Evolutionary conservation across 164 flowering plant species (phyloP).

Genomic region (Tinospora cordifolia): DNA sequence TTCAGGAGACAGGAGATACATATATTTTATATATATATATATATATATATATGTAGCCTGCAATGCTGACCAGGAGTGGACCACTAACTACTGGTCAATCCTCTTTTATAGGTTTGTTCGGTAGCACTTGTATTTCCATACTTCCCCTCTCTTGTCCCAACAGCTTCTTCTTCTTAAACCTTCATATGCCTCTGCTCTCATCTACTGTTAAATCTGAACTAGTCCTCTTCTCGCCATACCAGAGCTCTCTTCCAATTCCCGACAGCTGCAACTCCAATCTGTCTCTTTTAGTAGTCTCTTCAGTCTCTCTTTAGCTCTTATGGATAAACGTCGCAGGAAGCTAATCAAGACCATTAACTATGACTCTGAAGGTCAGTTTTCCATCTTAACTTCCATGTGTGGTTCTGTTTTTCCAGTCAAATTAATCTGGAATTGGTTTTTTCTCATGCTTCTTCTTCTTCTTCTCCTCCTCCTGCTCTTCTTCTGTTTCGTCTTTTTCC

Average conservation of each 20-base stretch:
- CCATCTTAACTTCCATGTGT: constrained; percentile 1
- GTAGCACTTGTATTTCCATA: constrained; percentile 43
- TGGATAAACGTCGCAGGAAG: constrained; percentile 48
- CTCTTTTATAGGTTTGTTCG: constrained; percentile 26
- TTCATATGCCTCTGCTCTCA: neutral
- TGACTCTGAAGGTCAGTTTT: constrained; percentile 34
- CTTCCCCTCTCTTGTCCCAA: constrained; percentile 6
- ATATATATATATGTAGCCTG: neutral
- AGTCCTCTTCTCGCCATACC: neutral
- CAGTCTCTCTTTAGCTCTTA: constrained; percentile 1
- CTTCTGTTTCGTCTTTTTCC: neutral
- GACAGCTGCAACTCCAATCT: neutral
- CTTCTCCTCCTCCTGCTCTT: neutral
- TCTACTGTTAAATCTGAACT: neutral
- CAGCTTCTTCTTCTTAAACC: constrained; percentile 8
- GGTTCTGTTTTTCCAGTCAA: neutral
- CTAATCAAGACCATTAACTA: constrained; percentile 23
- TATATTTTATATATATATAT: neutral
- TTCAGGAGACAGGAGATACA: neutral
- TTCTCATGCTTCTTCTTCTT: neutral
- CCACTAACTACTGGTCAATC: constrained; percentile 48
- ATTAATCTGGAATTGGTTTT: neutral
- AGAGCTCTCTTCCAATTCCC: neutral
- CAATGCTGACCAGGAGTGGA: neutral
- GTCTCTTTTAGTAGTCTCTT: constrained; percentile 2